Percentiles rank a stretch among this genome's conserved stretches.
These are phyloP conservation scores for Aspergillus felis DNA, from an alignment of 2,329 filamentous ascomycete genomes.

Conservation along the genomic window DNA sequence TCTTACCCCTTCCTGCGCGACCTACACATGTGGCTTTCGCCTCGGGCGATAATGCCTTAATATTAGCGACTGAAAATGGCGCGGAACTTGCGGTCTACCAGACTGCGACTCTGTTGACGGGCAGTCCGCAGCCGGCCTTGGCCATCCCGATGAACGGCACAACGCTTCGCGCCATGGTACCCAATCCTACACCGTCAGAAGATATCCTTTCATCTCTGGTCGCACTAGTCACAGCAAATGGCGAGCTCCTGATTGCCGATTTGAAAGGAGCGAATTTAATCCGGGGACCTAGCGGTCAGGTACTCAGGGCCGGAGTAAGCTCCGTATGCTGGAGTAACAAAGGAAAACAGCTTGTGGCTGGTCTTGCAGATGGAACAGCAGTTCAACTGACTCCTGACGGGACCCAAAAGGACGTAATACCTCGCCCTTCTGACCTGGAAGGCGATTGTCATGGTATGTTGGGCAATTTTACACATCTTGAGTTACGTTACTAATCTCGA, in stretches of 20 bases:
- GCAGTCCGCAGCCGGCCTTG: constrained; percentile 64
- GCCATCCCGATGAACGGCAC: constrained; percentile 74
- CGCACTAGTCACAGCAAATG: constrained; percentile 74
- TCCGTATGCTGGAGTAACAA: constrained; percentile 87
- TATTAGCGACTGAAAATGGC: constrained; percentile 75
- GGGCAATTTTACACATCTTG: neutral
- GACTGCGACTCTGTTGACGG: constrained; percentile 62
- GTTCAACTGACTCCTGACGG: constrained; percentile 82
- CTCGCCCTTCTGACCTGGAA: constrained; percentile 66
- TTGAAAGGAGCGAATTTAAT: constrained; percentile 63
- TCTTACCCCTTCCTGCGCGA: constrained; percentile 66
- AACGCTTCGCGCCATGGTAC: constrained; percentile 67
- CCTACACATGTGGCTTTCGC: constrained; percentile 89
- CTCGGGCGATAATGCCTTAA: constrained; percentile 78
- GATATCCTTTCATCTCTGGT: constrained; percentile 62
- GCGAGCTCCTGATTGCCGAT: constrained; percentile 80
- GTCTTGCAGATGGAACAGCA: constrained; percentile 73
- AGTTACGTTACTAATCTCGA: constrained; percentile 14
- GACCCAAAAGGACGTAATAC: constrained; percentile 70
- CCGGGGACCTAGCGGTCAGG: constrained; percentile 57
- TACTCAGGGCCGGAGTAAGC: constrained; percentile 71
- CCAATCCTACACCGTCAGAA: constrained; percentile 65
- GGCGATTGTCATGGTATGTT: constrained; percentile 63
- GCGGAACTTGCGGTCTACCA: constrained; percentile 83
- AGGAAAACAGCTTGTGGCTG: constrained; percentile 89